Base-by-base conservation (phyloP, 2,329 filamentous ascomycete genomes). In the Aspergillus nomiae region DNA sequence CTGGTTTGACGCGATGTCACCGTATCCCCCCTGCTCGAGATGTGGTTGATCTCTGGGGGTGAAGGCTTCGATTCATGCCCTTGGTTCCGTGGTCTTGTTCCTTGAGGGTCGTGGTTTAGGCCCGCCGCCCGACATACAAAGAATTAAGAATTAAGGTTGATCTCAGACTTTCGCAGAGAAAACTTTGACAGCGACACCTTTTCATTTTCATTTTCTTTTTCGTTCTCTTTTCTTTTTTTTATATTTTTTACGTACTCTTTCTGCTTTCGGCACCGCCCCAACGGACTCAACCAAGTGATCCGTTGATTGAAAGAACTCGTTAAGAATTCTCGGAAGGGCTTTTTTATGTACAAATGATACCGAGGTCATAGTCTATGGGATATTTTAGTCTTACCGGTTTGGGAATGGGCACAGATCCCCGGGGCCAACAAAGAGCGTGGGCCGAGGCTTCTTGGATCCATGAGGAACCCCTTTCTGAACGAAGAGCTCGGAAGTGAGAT, bases 1-100 rank as follows among this genome's bases (percentile, higher is more conserved):
- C 38, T 36, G 56, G 38, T 54, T 53, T 50, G 21, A 32, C 56
- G 28, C 60, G 60, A 62, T 62, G 60, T 59, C 46, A 62, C 56
- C 46, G 54, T 58, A 54, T 48, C 59, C 36, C 26, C 51, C 51
- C n/a, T 36, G 7, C 21, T 50, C 24, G 6, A 48, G 45, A 48
- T 26, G 24, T 26, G 7, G 24, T 19, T 14, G 45, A 48, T 48
- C 12, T 48, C 21, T 24, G 14, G 3, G 16, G 45, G 24, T 14
- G 12, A 36, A 36, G 34, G 34, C 34, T 36, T 36, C 5, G 34
- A 36, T 36, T 36, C 24, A 12, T 24, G 14, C 12, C 12, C 24
- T 26, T 14, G 5, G 46, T 50, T 26, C 46, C 46, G 30, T 19
- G 46, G 46, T 30, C 21, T 12, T 28, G 8, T 34, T 34, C 32